Evolutionary conservation across 1,284 basidiomycete genomes (phyloP), one percentile per base, ranked within the genome.

Genomic region (Ceratobasidium sp.): DNA sequence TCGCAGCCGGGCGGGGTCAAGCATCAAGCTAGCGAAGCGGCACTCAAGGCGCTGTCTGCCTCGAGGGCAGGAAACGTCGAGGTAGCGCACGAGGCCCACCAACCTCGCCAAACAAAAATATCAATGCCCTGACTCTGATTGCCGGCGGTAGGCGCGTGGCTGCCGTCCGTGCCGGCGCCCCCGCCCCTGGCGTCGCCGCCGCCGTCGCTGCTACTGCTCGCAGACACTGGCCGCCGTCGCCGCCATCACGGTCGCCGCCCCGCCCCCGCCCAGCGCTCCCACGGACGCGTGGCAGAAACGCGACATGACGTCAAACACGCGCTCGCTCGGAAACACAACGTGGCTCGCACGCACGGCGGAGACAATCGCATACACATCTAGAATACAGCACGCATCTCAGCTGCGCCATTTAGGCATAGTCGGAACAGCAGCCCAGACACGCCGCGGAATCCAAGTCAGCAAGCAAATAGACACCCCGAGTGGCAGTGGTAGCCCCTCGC

Each of bases 51-150:
- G 64, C 64, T 73, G 62, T 54, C 54, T 53, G 54, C 54, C 54
- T 58, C 54, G 54, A 58, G 54, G 54, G 71, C 60, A 64, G 60
- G 48, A 46, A 51, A 42, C 38, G 44, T 46, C 25, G 28, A 53
- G 71, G 70, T 48, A 56, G 40, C 33, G 25, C 44, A 56, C 61
- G 54, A 53, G 60, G 51, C 48, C 61, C 42, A 61, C 36, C 54
- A 58, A 58, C 54, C 16, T 9, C 3, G 30, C 54, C 54, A 58
- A 58, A 58, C 80, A 79, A 72, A 89, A 91, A 74, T 86, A 84
- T 78, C 82, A 84, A 74, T 81, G 81, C 69, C 83, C 83, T 76
- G 84, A 85, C 72, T 83, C 54, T 40, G 54, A 40, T 36, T 38
- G 54, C 36, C 54, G 54, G 30, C 16, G 18, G 42, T n/a, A 44